phyloP scores from a whole-genome alignment of 208 protist species.

The Leishmania gerbilli region DNA sequence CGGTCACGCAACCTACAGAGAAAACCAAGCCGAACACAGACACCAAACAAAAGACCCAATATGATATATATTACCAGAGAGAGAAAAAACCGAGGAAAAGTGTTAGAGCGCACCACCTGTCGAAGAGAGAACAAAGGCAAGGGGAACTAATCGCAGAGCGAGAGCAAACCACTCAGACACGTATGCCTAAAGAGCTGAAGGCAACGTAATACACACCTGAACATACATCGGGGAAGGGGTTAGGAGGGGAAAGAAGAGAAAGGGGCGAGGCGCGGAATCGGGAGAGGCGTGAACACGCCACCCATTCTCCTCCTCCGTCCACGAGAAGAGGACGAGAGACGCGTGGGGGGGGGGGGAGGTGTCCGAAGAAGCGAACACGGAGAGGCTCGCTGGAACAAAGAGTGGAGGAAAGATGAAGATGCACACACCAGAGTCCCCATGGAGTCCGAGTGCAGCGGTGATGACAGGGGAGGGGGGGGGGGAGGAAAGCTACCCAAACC shows the following conservation, averaged over 20 bases:
- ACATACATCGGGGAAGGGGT: not conserved
- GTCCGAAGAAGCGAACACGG: not conserved
- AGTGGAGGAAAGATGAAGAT: not conserved
- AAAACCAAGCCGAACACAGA: not conserved
- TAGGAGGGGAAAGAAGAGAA: not conserved
- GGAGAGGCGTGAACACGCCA: not conserved
- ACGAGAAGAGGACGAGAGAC: conserved; percentile 22
- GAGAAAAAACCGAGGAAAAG: not conserved
- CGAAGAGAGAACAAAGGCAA: conserved; percentile 9
- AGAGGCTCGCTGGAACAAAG: not conserved
- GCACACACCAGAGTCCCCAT: not conserved
- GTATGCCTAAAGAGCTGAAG: not conserved
- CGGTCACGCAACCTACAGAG: not conserved
- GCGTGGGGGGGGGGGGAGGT: not conserved
- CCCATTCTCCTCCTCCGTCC: not conserved
- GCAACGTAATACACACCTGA: not conserved
- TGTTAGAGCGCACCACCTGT: not conserved
- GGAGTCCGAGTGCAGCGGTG: not conserved
- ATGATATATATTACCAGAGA: too few species aligned
- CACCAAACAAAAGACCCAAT: not conserved
- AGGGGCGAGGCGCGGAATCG: not conserved
- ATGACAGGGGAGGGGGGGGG: not conserved
- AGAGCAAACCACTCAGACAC: conserved; percentile 29
- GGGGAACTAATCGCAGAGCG: conserved; percentile 5
- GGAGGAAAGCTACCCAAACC: not conserved